Percentiles rank a stretch among this genome's conserved stretches.
Conservation (phyloP, 192 early-diverging fungal species). For the Mortierella claussenii region DNA sequence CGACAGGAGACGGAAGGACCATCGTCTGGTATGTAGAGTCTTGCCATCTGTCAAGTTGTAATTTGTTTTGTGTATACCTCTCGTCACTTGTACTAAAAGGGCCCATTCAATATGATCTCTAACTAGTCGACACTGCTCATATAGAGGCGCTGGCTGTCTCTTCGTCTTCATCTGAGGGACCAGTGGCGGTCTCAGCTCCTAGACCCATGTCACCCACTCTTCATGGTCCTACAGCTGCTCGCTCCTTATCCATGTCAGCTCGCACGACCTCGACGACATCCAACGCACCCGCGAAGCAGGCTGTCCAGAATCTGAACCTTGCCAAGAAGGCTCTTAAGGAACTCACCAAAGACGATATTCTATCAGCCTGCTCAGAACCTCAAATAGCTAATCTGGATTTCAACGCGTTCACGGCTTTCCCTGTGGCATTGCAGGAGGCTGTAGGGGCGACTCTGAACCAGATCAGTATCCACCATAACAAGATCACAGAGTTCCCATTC, state of each 20-base stretch:
- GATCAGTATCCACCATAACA: constrained; percentile 63
- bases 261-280: not conserved
- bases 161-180: not conserved
- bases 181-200: not conserved
- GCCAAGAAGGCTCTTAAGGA: constrained; percentile 52
- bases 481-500: constrained; percentile 56
- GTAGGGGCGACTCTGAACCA: constrained; percentile 51
- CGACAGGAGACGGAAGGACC: constrained; percentile 40
- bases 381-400: constrained; percentile 39
- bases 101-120: no score
- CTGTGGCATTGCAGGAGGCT: constrained; percentile 22
- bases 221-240: constrained; percentile 3
- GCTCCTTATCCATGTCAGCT: not conserved
- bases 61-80: no score
- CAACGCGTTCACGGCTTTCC: constrained; percentile 43
- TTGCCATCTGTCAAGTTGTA: no score
- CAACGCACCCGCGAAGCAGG: constrained; percentile 1
- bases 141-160: constrained; percentile 40
- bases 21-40: constrained; percentile 21
- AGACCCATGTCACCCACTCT: not conserved
- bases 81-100: no score
- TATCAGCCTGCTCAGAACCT: constrained; percentile 31
- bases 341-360: constrained; percentile 39
- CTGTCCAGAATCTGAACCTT: constrained; percentile 53
- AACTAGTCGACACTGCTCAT: constrained; percentile 28